phyloP scores from a whole-genome alignment of 2,329 filamentous ascomycete genomes.

The Cytospora chrysosperma region DNA sequence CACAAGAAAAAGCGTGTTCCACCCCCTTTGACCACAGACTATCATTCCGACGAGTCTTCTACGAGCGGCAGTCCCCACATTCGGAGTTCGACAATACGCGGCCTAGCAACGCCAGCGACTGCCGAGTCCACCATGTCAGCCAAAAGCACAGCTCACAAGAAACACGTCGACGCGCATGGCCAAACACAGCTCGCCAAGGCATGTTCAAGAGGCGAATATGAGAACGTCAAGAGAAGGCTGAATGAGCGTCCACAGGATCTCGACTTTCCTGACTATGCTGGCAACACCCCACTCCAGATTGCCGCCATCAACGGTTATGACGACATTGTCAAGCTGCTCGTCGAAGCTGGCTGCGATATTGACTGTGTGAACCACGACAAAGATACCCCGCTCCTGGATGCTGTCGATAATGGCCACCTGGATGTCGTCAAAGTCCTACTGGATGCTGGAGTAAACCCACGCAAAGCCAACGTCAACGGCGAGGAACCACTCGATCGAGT shows the following conservation, averaged over 20 bases:
- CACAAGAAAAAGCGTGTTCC: slow-evolving; percentile 63
- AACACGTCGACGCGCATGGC: slow-evolving; percentile 88
- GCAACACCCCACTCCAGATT: slow-evolving; percentile 94
- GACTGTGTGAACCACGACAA: slow-evolving; percentile 78
- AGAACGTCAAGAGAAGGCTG: slow-evolving; percentile 71
- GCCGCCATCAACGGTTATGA: slow-evolving; percentile 83
- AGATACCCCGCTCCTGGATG: slow-evolving; percentile 92
- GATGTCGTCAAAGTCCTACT: slow-evolving; percentile 84
- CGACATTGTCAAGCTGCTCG: slow-evolving; percentile 82
- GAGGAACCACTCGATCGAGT: slow-evolving; percentile 88
- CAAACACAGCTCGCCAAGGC: slow-evolving; percentile 88
- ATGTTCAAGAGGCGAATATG: slow-evolving; percentile 81
- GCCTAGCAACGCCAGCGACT: slow-evolving; percentile 54
- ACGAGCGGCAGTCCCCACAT: slow-evolving; percentile 59
- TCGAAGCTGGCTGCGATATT: slow-evolving; percentile 80
- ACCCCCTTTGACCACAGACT: slow-evolving; percentile 61
- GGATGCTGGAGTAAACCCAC: slow-evolving; percentile 84
- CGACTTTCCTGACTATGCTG: slow-evolving; percentile 87
- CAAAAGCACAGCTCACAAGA: slow-evolving; percentile 72
- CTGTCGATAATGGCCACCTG: slow-evolving; percentile 91
- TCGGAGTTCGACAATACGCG: slow-evolving; percentile 57
- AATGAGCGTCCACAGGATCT: slow-evolving; percentile 82
- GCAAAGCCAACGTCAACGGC: slow-evolving; percentile 86
- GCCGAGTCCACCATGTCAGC: slow-evolving; percentile 63
- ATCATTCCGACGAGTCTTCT: slow-evolving; percentile 67